phyloP scores from a whole-genome alignment of 2,329 filamentous ascomycete genomes.

The Aspergillus sp. region DNA sequence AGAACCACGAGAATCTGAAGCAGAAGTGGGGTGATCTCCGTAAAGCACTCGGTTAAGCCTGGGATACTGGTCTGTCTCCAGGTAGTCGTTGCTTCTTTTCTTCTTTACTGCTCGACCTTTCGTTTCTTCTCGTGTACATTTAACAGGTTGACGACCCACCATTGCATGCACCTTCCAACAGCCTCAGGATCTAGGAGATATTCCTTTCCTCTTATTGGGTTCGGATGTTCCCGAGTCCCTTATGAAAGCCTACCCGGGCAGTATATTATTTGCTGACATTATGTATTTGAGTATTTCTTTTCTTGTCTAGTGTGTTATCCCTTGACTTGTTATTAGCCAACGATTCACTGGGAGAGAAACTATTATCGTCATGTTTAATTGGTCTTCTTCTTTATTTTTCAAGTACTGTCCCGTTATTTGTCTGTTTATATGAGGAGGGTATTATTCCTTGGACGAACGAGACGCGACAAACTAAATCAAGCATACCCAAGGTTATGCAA shows the following conservation, averaged over 20 bases:
- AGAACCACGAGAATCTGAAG: conserved; percentile 59
- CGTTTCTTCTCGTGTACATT: not conserved
- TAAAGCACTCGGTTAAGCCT: conserved; percentile 43
- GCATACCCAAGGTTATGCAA: conserved; percentile 15
- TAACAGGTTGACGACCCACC: not conserved
- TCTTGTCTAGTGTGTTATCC: not conserved
- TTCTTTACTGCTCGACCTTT: not conserved
- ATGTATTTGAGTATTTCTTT: conserved; percentile 8
- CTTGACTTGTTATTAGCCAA: not conserved
- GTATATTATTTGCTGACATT: conserved; percentile 6
- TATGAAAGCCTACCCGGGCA: not conserved
- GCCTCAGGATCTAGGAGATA: not conserved
- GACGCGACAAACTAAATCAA: not conserved
- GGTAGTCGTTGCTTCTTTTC: not conserved
- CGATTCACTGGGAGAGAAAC: not conserved
- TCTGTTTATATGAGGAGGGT: conserved; percentile 3
- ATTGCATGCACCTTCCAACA: not conserved
- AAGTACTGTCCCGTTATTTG: conserved; percentile 3
- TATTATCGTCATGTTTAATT: not conserved
- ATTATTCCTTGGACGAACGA: not conserved
- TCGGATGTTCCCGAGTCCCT: not conserved
- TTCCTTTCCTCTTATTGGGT: not conserved
- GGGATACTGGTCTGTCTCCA: not conserved
- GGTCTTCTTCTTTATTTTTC: not conserved
- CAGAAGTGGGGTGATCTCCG: conserved; percentile 70